Evolutionary conservation across 164 flowering plant species (phyloP), one percentile per base, ranked within the genome.

Genomic region (Annona squamosa): DNA sequence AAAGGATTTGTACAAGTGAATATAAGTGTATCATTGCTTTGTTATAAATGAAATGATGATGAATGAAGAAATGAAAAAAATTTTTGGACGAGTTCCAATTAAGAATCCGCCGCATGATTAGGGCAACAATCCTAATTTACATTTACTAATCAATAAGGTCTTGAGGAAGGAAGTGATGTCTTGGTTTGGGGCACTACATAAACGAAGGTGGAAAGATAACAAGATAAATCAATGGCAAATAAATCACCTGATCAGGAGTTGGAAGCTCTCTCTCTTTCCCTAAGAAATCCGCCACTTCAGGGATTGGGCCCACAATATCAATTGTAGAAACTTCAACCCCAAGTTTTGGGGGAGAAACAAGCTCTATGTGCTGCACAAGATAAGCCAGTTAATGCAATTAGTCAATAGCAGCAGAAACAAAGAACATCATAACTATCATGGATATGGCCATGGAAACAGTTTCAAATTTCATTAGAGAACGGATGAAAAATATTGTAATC

Each of bases 221-320:
- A 59, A 17, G 37, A 3, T 65, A 10, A 66, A 66, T 3, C 17
- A 62, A 17, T 17, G 7, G 2, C 46, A 4, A 18, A 17, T 5
- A 59, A 2, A 72, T 66, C 79, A 91, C 99, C 90, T 87, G 85
- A 45, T 82, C 63, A 19, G 99, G 99, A 64, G 93, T 86, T n/a
- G 91, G 91, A 72, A 96, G 91, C 71, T 90, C 92, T 74, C 99
- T 86, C 26, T 88, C 90, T 82, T 96, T 96, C 45, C 99, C 99
- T 83, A 96, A 81, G 89, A 96, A 96, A 86, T 96, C 98, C 5
- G 98, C 95, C 44, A 97, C 91, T 76, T 96, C 98, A 45, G 98
- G 93, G 63, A 96, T 98, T 59, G 99, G 99, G 61, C 99, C 99
- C 46, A 96, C 99, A 73, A 96, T 95, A 81, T 96, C 99, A 79